Evolutionary conservation across 768 basidiomycete species (phyloP), one percentile per base, ranked within the genome.

Genomic region (Tubosaeta sp.): DNA sequence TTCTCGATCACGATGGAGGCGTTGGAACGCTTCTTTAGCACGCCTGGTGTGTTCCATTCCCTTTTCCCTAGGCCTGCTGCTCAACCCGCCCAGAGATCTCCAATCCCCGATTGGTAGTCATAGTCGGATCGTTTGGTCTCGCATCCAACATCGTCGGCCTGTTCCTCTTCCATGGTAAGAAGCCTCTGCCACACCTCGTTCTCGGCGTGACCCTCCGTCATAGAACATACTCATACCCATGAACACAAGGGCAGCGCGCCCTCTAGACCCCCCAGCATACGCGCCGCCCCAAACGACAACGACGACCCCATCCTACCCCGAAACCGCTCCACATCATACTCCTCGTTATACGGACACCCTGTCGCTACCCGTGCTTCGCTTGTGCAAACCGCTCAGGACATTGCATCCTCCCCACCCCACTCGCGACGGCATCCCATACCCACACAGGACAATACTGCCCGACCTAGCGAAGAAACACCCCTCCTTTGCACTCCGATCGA

Each of bases 1-100:
- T 94, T 98, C 71, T 93, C 94, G 6, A 97, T 99, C 58, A 85
- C 81, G 43, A 73, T 98, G 60, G 95, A 99, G 67, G 95, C 97
- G 6, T 71, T 98, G 43, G 84, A 90, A 56, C 82, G 97, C 37
- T 92, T 97, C 75, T 89, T 97, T 74, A 80, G 75, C 54, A 83
- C 84, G 5, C 86, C 88, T 57, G 91, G 94, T 88, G 27, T 17
- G 54, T 59, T 33, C 52, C 19, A 0, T 44, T 45, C 49, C 13
- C 31, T 55, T 41, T n/a, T 56, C 46, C 3, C 38, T 34, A 35
- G 48, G 22, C 34, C 31, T 14, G 6, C 27, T 33, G 26, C 51
- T 58, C 48, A 64, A 22, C 17, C 13, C 33, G 47, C 17, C 34
- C 69, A 91, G 95, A 97, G 67, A 88, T 99, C 34, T 84, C 85